Conservation (phyloP, 225 moss, liverwort and hornwort species). For the Climacium dendroides region DNA sequence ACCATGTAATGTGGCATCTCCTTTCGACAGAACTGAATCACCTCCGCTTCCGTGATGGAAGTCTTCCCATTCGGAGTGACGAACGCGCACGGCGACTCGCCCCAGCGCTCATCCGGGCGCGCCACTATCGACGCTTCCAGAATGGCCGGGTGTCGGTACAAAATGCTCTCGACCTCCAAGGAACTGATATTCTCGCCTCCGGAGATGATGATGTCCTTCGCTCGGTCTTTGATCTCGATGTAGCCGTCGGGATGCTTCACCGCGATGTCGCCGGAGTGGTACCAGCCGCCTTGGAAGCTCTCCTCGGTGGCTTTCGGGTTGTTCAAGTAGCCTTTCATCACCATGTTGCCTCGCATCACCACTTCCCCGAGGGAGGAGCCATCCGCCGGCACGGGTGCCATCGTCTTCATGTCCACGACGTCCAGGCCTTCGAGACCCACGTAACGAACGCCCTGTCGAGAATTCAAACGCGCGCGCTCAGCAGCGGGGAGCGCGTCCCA, state of each 20-base stretch:
- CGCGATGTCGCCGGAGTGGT: constrained; percentile 70
- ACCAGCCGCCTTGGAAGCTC: constrained; percentile 73
- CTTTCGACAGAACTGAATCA: constrained; percentile 27
- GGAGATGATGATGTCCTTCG: constrained; percentile 80
- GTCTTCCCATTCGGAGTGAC: constrained; percentile 16
- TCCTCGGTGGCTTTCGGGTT: constrained; percentile 51
- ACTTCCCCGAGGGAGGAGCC: constrained; percentile 55
- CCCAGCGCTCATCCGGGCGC: constrained; percentile 38
- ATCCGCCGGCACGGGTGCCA: constrained; percentile 41
- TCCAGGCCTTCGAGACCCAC: constrained; percentile 40
- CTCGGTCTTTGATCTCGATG: constrained; percentile 65
- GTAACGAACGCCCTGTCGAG: constrained; percentile 68
- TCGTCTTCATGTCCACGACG: constrained; percentile 40
- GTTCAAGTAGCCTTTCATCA: constrained; percentile 87
- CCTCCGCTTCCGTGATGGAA: constrained; percentile 11
- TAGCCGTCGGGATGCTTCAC: constrained; percentile 81
- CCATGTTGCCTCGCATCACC: constrained; percentile 58
- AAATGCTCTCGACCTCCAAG: constrained; percentile 57
- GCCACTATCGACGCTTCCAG: constrained; percentile 57
- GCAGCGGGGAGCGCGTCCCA: constrained; percentile 18
- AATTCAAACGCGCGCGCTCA: constrained; percentile 40
- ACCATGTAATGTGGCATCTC: constrained; percentile 38
- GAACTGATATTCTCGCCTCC: constrained; percentile 89
- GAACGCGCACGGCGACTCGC: constrained; percentile 43
- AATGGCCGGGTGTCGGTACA: constrained; percentile 32